Evolutionary conservation across 2,329 filamentous ascomycete genomes (phyloP), one percentile per base, ranked within the genome.

Genomic region (Trichoderma sp.): DNA sequence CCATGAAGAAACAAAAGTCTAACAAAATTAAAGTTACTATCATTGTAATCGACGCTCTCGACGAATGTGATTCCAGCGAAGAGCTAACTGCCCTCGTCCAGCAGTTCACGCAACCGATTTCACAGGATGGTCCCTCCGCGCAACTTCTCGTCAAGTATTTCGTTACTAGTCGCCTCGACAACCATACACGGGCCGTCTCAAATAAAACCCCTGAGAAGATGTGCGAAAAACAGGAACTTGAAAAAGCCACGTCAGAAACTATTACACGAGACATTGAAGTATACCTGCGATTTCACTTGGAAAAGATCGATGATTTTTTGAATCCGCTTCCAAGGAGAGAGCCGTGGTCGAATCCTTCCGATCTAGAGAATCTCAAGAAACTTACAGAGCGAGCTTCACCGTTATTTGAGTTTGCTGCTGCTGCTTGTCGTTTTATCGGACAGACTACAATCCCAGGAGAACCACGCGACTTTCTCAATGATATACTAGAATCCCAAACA

Each of bases 31-130:
- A 45, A 16, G 0, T 12, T 21, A 24, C 82, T 9, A 64, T 80
- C 11, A 62, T 86, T 33, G 79, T 86, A 0, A 76, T 87, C 0
- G 85, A 87, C 53, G 80, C 81, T 0, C 56, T 81, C 0, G 80
- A 81, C 14, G 80, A 82, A 29, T 82, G 80, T 4, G 75, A 80
- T 0, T 62, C 77, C 6, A 80, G 84, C 4, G 62, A 79, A 8
- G 81, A 85, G 73, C 74, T 83, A 16, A 68, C 56, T 31, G 18
- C 71, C 7, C 80, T 85, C n/a, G 79, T 85, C 50, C 24, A 77
- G n/a, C 75, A 60, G 3, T 16, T 77, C 4, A 59, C 53, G 8
- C 66, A 24, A 24, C 9, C 53, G 4, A 38, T 29, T 6, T 21
- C 9, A 8, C 16, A 7, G 1, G 3, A 41, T n/a, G 33, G n/a